phyloP scores from a whole-genome alignment of 345 rosid genomes.

The Cochlearia excelsa region DNA sequence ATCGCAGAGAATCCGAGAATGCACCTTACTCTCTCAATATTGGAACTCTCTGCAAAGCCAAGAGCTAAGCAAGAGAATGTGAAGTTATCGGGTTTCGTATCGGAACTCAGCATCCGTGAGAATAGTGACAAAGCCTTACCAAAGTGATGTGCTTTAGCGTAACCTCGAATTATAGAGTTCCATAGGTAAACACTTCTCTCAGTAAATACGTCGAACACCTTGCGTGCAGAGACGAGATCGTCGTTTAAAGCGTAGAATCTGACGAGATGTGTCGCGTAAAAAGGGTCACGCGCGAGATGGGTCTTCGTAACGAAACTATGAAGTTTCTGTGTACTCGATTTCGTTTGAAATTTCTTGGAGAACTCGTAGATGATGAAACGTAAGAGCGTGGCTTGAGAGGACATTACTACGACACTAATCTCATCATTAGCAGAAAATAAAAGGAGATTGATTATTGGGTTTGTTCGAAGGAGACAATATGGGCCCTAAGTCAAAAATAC shows the following conservation, averaged over 20 bases:
- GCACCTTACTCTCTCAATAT: constrained; percentile 43
- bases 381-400: constrained; percentile 25
- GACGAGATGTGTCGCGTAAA: constrained; percentile 55
- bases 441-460: too few relatives aligned
- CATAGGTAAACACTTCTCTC: constrained; percentile 74
- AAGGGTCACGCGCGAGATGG: constrained; percentile 55
- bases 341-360: constrained; percentile 47
- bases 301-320: constrained; percentile 60
- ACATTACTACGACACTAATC: constrained; percentile 7
- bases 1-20: constrained; percentile 50
- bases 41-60: constrained; percentile 52
- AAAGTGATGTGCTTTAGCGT: constrained; percentile 48
- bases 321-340: constrained; percentile 51
- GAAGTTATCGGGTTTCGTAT: constrained; percentile 61
- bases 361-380: constrained; percentile 47
- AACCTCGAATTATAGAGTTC: constrained; percentile 77
- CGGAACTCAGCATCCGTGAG: constrained; percentile 46
- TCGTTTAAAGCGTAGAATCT: constrained; percentile 52
- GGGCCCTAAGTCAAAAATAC: too few relatives aligned
- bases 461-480: too few relatives aligned
- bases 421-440: too few relatives aligned
- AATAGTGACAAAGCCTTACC: constrained; percentile 41
- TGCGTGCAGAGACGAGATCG: constrained; percentile 52
- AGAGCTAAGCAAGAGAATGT: constrained; percentile 69
- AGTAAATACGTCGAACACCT: constrained; percentile 70